Percentiles rank a stretch among this genome's conserved stretches.
Evolutionary conservation across 2,329 filamentous ascomycete species (phyloP).

Genomic region (Ophiosphaerella korrae): DNA sequence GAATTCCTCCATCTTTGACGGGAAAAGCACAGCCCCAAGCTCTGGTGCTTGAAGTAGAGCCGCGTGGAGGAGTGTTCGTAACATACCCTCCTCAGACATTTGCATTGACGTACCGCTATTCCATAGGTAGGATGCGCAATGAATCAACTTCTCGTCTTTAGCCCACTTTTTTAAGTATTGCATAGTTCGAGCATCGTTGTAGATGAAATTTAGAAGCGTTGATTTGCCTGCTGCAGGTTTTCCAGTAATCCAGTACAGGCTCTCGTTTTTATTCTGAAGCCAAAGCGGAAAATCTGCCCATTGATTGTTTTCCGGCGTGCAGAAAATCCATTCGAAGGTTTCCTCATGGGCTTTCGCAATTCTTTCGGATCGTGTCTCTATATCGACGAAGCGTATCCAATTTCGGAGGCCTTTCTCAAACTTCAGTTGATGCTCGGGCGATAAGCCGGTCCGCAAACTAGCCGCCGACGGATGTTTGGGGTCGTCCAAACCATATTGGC

Average conservation of each 20-base stretch:
- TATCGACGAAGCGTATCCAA: slow-evolving; percentile 1
- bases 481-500: background rate
- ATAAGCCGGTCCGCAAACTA: background rate
- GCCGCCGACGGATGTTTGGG: too few relatives aligned
- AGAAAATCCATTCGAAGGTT: slow-evolving; percentile 14
- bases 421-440: background rate
- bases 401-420: background rate
- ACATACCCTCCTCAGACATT: slow-evolving; percentile 1
- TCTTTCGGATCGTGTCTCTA: slow-evolving; percentile 6
- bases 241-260: slow-evolving; percentile 47
- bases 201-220: slow-evolving; percentile 48
- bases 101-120: slow-evolving; percentile 8
- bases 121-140: slow-evolving; percentile 7
- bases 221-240: slow-evolving; percentile 56
- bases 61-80: background rate
- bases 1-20: background rate
- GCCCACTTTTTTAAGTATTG: background rate
- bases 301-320: background rate
- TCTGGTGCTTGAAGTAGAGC: background rate
- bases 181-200: background rate
- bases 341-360: slow-evolving; percentile 3
- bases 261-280: slow-evolving; percentile 5
- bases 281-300: slow-evolving; percentile 14
- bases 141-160: background rate
- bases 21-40: background rate